phyloP scores from a whole-genome alignment of 176 grass and related monocot species.

The Phyllostachys edulis region DNA sequence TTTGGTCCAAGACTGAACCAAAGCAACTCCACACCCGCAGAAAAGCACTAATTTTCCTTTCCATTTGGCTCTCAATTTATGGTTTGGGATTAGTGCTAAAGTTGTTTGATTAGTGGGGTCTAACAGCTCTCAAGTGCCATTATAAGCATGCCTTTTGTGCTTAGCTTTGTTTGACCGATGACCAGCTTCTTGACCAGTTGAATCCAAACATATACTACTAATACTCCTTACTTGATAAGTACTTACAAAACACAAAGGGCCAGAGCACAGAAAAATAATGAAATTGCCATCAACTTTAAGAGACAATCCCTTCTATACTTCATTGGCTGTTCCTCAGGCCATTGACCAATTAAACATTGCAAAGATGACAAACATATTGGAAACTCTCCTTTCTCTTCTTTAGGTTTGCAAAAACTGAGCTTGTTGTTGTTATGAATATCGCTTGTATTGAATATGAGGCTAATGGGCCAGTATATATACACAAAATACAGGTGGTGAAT shows the following conservation, averaged over 20 bases:
- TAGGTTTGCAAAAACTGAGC: slow-evolving; percentile 17
- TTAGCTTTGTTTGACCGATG: slow-evolving; percentile 53
- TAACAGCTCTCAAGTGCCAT: slow-evolving; percentile 54
- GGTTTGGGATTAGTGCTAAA: slow-evolving; percentile 53
- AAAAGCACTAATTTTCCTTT: slow-evolving; percentile 29
- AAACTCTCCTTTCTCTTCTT: neutral
- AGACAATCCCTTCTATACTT: slow-evolving; percentile 35
- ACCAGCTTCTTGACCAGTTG: slow-evolving; percentile 37
- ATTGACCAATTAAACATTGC: slow-evolving; percentile 23
- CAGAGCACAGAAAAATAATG: slow-evolving; percentile 32
- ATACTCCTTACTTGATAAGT: neutral
- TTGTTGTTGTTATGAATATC: too few relatives aligned
- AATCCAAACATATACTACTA: slow-evolving; percentile 29
- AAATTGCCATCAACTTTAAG: slow-evolving; percentile 34
- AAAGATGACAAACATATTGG: neutral
- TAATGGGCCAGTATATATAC: too few relatives aligned
- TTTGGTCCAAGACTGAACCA: slow-evolving; percentile 31
- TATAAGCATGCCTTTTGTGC: slow-evolving; percentile 34
- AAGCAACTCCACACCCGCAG: slow-evolving; percentile 34
- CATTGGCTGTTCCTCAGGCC: neutral
- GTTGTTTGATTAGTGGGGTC: slow-evolving; percentile 53
- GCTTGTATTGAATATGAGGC: too few relatives aligned
- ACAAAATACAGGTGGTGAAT: too few relatives aligned
- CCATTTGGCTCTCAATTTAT: slow-evolving; percentile 22
- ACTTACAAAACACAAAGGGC: slow-evolving; percentile 44